phyloP scores from a whole-genome alignment of 225 moss, liverwort and hornwort species.

The Rhytidiadelphus loreus region DNA sequence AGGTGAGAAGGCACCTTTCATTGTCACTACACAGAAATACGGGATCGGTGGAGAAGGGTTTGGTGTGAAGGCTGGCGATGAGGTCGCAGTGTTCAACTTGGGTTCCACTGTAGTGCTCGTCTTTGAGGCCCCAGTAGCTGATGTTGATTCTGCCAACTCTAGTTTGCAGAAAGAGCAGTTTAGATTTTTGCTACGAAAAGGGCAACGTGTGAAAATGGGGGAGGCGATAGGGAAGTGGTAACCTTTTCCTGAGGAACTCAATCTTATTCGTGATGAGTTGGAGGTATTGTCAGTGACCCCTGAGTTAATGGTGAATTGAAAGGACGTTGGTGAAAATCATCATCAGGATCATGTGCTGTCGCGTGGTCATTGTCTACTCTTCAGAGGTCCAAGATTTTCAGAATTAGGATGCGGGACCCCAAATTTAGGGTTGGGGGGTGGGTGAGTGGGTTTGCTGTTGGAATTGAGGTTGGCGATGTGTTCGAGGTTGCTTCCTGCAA shows the following conservation, averaged over 20 bases:
- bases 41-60: conserved; percentile 48
- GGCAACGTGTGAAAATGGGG: conserved; percentile 80
- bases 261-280: neutral
- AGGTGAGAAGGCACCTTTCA: conserved; percentile 21
- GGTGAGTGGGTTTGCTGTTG: too few species aligned
- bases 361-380: neutral
- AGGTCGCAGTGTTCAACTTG: conserved; percentile 92
- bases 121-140: conserved; percentile 61
- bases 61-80: conserved; percentile 79
- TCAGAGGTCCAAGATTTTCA: neutral
- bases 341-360: neutral
- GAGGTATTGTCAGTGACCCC: neutral
- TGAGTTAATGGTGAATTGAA: neutral
- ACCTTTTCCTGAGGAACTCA: neutral
- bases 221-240: conserved; percentile 71
- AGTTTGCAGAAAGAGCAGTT: conserved; percentile 29
- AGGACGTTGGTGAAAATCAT: neutral
- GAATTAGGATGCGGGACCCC: neutral
- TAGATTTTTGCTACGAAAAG: conserved; percentile 46
- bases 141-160: neutral
- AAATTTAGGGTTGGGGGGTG: neutral
- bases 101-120: conserved; percentile 93
- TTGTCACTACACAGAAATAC: conserved; percentile 44
- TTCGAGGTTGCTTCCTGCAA: neutral
- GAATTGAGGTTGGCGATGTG: neutral